Evolutionary conservation across 2,329 filamentous ascomycete species (phyloP).

Genomic region (Pseudonectria buxi): DNA sequence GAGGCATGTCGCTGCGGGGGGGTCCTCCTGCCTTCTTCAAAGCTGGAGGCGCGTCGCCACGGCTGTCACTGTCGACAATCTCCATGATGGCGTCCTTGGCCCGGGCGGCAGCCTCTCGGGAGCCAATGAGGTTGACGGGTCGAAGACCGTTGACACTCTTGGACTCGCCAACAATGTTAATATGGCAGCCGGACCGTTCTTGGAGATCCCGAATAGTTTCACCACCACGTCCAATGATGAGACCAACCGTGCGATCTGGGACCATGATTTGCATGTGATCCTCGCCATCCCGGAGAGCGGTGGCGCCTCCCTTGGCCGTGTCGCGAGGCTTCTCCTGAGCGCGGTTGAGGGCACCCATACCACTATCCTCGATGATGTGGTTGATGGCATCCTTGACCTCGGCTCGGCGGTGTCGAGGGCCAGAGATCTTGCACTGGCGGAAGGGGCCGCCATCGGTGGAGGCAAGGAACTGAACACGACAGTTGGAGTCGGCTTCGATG

Average conservation of each 20-base stretch:
- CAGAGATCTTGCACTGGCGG: slow-evolving; percentile 81
- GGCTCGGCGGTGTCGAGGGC: slow-evolving; percentile 61
- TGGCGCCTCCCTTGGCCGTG: slow-evolving; percentile 30
- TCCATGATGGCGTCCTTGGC: slow-evolving; percentile 88
- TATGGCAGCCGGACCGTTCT: slow-evolving; percentile 86
- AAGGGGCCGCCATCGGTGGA: slow-evolving; percentile 66
- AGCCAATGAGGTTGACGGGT: slow-evolving; percentile 84
- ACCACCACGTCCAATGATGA: slow-evolving; percentile 89
- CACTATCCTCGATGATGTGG: slow-evolving; percentile 76
- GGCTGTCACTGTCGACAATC: slow-evolving; percentile 86
- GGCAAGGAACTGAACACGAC: slow-evolving; percentile 82
- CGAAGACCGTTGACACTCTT: slow-evolving; percentile 87
- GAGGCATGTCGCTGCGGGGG: slow-evolving; percentile 25
- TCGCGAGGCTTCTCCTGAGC: slow-evolving; percentile 36
- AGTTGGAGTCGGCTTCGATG: slow-evolving; percentile 75
- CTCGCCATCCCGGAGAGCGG: slow-evolving; percentile 66
- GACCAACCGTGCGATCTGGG: slow-evolving; percentile 81
- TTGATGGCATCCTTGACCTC: slow-evolving; percentile 79
- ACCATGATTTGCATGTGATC: slow-evolving; percentile 92
- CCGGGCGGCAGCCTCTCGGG: slow-evolving; percentile 62
- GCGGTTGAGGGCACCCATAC: slow-evolving; percentile 43
- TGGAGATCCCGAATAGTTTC: slow-evolving; percentile 91
- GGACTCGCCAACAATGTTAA: slow-evolving; percentile 89
- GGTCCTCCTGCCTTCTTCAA: slow-evolving; percentile 19
- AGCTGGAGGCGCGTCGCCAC: slow-evolving; percentile 40